These are phyloP conservation scores for Ligustrum vulgare DNA, from an alignment of 257 asterid species.

Conservation along the genomic window DNA sequence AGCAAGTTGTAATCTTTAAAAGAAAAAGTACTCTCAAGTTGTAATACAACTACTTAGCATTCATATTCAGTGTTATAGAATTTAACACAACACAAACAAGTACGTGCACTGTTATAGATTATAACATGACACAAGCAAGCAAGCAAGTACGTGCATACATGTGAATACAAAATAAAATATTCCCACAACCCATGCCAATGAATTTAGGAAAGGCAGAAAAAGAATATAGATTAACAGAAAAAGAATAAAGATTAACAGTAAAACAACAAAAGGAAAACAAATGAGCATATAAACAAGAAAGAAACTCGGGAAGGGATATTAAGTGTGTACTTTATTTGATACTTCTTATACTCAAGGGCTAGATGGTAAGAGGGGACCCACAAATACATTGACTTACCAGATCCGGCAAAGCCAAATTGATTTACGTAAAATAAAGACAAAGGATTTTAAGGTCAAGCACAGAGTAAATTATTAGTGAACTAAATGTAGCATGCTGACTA, in stretches of 20 bases:
- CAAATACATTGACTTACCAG: not conserved
- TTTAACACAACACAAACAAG: not conserved
- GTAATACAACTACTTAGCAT: not conserved
- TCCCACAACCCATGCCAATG: not conserved
- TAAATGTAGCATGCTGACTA: constrained; percentile 6
- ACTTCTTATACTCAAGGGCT: not conserved
- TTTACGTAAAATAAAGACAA: constrained; percentile 6
- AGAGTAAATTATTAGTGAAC: not conserved
- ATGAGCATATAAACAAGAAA: not conserved
- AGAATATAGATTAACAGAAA: not conserved
- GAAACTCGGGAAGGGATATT: not conserved
- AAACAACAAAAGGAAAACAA: not conserved
- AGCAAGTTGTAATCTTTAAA: not conserved
- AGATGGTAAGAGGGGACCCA: too few species aligned
- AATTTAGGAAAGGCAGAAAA: not conserved
- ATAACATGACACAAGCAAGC: not conserved
- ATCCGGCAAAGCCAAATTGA: not conserved
- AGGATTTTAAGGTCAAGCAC: constrained; percentile 2
- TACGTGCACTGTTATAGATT: not conserved
- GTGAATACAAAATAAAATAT: too few species aligned
- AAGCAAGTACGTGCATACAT: too few species aligned
- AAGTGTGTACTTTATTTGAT: not conserved
- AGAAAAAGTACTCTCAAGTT: not conserved
- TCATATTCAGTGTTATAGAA: not conserved
- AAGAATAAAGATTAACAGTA: not conserved